Evolutionary conservation across 1,284 basidiomycete genomes (phyloP).

Genomic region (Trichosporon sp.): DNA sequence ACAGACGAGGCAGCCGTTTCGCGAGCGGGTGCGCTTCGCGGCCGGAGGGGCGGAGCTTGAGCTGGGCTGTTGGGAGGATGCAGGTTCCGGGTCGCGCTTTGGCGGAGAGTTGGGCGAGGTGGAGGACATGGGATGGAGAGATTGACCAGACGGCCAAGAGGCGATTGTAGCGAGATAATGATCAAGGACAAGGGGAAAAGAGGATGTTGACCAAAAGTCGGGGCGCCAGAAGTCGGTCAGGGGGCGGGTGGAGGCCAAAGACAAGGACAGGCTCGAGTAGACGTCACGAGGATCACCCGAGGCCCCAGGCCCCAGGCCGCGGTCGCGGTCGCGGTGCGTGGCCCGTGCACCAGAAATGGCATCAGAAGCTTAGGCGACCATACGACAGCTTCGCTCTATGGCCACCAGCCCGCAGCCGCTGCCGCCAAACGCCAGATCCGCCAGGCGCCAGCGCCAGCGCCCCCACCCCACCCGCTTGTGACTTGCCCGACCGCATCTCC

Average conservation of each 20-base stretch:
- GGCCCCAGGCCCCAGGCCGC: no score
- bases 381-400: background rate
- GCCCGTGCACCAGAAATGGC: background rate
- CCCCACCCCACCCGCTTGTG: background rate
- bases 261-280: background rate
- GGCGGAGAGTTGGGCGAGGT: background rate
- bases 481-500: background rate
- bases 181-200: background rate
- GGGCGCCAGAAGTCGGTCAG: background rate
- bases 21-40: slow-evolving; percentile 22
- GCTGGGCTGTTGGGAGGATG: background rate
- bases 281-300: background rate
- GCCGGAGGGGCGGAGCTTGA: background rate
- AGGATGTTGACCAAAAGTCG: background rate
- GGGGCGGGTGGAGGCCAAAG: background rate
- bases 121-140: background rate
- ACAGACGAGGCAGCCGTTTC: slow-evolving; percentile 39
- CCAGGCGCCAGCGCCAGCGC: no score
- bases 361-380: background rate
- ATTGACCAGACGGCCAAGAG: background rate
- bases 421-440: no score
- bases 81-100: background rate
- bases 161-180: background rate
- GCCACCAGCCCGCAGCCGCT: background rate
- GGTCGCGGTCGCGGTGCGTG: background rate